Percentiles rank a stretch among this genome's conserved stretches.
phyloP scores from a whole-genome alignment of 148 eudicot species.

The Camellia japonica region DNA sequence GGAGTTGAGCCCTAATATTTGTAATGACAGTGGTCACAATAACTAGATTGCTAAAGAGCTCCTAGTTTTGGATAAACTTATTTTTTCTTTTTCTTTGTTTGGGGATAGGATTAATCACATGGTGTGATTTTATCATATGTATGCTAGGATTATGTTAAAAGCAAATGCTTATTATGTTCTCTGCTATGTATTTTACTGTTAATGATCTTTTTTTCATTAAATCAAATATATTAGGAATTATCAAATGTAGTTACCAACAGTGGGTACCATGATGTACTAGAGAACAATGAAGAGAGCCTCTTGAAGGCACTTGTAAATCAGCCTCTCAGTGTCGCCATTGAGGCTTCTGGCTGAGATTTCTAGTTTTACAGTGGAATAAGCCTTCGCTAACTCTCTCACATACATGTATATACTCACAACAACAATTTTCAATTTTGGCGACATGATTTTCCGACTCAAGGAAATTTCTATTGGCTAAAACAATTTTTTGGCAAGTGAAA shows the following conservation, averaged over 20 bases:
- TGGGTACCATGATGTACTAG: conserved; percentile 89
- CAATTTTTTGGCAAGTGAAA: too few relatives aligned
- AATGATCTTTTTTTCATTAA: not conserved
- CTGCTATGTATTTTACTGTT: not conserved
- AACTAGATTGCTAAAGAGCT: too few relatives aligned
- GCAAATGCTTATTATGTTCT: too few relatives aligned
- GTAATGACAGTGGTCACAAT: not conserved
- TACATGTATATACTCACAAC: not conserved
- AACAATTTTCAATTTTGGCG: too few relatives aligned
- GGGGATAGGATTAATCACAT: too few relatives aligned
- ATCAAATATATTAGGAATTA: conserved; percentile 25
- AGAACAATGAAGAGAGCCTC: conserved; percentile 65
- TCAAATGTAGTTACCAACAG: conserved; percentile 60
- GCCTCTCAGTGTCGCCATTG: conserved; percentile 89
- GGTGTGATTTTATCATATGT: too few relatives aligned
- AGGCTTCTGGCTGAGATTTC: conserved; percentile 91
- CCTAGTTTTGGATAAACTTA: not conserved
- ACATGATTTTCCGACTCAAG: too few relatives aligned
- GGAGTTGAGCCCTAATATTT: too few relatives aligned
- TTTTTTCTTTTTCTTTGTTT: too few relatives aligned
- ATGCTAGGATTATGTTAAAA: too few relatives aligned
- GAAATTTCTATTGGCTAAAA: too few relatives aligned
- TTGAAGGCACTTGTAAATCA: conserved; percentile 93
- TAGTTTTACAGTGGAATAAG: conserved; percentile 95
- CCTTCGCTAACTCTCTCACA: not conserved